Evolutionary conservation across 306 rosid genomes (phyloP), one percentile per base, ranked within the genome.

Genomic region (Cucurbita moschata): DNA sequence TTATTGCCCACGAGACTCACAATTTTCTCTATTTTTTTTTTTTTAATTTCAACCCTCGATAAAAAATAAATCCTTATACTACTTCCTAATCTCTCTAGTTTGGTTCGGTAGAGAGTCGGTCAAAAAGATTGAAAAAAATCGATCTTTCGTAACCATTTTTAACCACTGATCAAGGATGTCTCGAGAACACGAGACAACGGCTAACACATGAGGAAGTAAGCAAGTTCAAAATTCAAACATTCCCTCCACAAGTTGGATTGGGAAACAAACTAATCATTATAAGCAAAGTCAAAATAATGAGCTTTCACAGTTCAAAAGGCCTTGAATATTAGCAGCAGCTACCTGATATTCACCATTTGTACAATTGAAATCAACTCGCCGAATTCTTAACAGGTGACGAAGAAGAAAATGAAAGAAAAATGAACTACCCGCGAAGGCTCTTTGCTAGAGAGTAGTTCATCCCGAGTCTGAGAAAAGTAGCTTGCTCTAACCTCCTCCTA

Each of bases 271-370:
- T 13, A 46, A 12, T 15, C 49, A 65, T 63, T 65, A 42, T 26
- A 42, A 63, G 50, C 3, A 42, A 40, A 40, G 18, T 49, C 54
- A 71, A 50, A 70, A 79, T 60, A 63, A 65, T 14, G 35, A 55
- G 53, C 72, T 42, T 40, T 50, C 38, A 66, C 8, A 43, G 72
- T 21, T 66, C 44, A 67, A 67, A 26, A 5, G 3, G 3, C 14
- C 14, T 35, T 37, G 18, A 71, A 52, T 14, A 50, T 71, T 39
- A 69, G 58, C 75, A 71, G 63, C 63, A 71, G 75, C 75, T 53
- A 72, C 63, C 76, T 40, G 66, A 72, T 39, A 74, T 73, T 55
- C 71, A 78, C 86, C 83, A 78, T 82, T 86, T 92, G 82, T 85
- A 88, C 93, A 88, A 53, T 82, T 65, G 73, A 79, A 85, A 81